These are phyloP conservation scores for Xanthoconium separans DNA, from an alignment of 1,284 basidiomycete species.

Conservation along the genomic window DNA sequence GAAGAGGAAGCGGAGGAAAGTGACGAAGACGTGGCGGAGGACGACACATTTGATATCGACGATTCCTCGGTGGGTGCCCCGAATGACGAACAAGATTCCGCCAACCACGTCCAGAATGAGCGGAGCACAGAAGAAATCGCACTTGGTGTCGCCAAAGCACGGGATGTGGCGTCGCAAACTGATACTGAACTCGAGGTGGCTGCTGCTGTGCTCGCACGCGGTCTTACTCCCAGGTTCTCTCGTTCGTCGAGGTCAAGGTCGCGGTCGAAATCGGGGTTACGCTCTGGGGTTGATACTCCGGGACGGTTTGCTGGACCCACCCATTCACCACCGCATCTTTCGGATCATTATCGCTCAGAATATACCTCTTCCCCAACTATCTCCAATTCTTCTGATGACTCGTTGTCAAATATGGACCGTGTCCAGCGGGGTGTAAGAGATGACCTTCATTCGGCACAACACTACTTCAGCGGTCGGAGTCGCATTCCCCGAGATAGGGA, in stretches of 20 bases:
- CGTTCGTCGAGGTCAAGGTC: slow-evolving; percentile 43
- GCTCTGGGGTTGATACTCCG: slow-evolving; percentile 74
- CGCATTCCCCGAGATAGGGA: slow-evolving; percentile 56
- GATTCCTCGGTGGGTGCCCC: slow-evolving; percentile 67
- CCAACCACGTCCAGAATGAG: slow-evolving; percentile 16
- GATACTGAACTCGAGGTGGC: slow-evolving; percentile 34
- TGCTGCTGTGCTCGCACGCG: slow-evolving; percentile 37
- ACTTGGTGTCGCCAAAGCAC: slow-evolving; percentile 27
- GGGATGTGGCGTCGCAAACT: slow-evolving; percentile 33
- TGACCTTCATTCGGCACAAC: slow-evolving; percentile 47
- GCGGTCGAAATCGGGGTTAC: slow-evolving; percentile 41
- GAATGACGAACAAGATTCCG: slow-evolving; percentile 33
- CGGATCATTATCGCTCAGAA: slow-evolving; percentile 14
- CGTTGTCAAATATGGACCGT: slow-evolving; percentile 25
- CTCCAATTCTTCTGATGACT: slow-evolving; percentile 37
- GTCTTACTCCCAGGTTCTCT: slow-evolving; percentile 33
- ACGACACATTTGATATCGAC: slow-evolving; percentile 88
- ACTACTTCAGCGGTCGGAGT: slow-evolving; percentile 46
- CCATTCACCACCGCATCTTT: slow-evolving; percentile 50
- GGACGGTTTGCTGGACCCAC: slow-evolving; percentile 70
- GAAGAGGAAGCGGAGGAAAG: slow-evolving; percentile 38
- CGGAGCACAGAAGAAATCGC: slow-evolving; percentile 20
- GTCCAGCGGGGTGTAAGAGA: slow-evolving; percentile 51
- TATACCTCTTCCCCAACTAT: slow-evolving; percentile 35
- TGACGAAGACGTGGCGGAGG: slow-evolving; percentile 47